A percentile compares a stretch with the other conserved stretches of the same genome.
These are phyloP conservation scores for Colletotrichum cereale DNA, from an alignment of 2,329 filamentous ascomycete species.

Conservation along the genomic window DNA sequence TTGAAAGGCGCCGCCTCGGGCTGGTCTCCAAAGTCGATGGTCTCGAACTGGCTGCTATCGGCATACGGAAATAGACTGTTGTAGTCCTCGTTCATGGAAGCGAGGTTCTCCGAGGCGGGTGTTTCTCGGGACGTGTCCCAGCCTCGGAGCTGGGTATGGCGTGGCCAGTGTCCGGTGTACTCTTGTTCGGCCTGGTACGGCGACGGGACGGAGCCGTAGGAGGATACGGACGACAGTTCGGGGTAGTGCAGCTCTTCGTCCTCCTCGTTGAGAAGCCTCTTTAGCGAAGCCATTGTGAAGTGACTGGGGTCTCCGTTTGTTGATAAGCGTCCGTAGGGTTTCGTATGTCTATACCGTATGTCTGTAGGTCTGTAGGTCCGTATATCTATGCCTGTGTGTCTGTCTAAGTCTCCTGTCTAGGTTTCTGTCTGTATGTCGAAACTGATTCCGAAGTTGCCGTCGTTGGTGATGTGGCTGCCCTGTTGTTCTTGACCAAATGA, in stretches of 20 bases:
- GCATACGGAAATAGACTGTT: neutral
- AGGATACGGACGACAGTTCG: slow-evolving; percentile 24
- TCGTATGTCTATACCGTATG: slow-evolving; percentile 1
- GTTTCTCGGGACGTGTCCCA: neutral
- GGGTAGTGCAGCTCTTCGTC: slow-evolving; percentile 32
- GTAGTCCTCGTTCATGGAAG: slow-evolving; percentile 1
- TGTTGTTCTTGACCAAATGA: neutral
- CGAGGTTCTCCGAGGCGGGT: neutral
- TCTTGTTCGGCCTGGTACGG: slow-evolving; percentile 35
- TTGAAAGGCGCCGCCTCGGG: neutral
- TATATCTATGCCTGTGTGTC: neutral
- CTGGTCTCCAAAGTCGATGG: slow-evolving; percentile 9
- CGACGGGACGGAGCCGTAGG: slow-evolving; percentile 29
- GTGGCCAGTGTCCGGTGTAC: slow-evolving; percentile 16
- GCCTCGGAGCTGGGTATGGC: slow-evolving; percentile 21
- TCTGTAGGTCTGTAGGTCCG: neutral
- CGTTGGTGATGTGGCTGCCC: neutral
- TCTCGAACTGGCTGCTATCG: neutral
- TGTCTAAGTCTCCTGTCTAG: too few species aligned
- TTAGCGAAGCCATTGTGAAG: slow-evolving; percentile 33
- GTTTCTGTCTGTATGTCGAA: neutral
- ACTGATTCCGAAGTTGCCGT: neutral
- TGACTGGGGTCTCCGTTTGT: neutral
- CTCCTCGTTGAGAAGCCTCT: slow-evolving; percentile 38
- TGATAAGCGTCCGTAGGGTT: neutral